Conservation (phyloP, 75 land plant genomes). For the Cunninghamia lanceolata region DNA sequence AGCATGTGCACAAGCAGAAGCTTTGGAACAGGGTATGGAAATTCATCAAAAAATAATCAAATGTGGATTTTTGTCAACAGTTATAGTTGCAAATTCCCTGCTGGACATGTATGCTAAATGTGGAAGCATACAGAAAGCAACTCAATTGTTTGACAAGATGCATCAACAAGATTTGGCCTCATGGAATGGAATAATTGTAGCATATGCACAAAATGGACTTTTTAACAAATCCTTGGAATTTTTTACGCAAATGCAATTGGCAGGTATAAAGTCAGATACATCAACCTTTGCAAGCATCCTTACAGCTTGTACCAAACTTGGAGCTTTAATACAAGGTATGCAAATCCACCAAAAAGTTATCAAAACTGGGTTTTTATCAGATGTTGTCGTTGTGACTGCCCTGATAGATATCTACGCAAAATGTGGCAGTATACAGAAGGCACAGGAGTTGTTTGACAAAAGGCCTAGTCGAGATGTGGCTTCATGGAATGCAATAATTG, state of each 20-base stretch:
- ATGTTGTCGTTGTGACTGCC: neutral
- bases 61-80: neutral
- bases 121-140: neutral
- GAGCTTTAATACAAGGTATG: constrained; percentile 6
- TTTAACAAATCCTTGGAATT: constrained; percentile 11
- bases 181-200: constrained; percentile 11
- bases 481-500: constrained; percentile 10
- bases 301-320: constrained; percentile 5
- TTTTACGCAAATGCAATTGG: constrained; percentile 13
- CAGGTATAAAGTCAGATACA: neutral
- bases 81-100: constrained; percentile 1
- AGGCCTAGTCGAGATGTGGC: neutral
- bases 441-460: neutral
- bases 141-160: neutral
- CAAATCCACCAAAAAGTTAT: constrained; percentile 4
- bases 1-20: neutral
- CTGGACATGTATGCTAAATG: constrained; percentile 16
- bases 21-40: constrained; percentile 11
- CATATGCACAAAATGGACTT: constrained; percentile 9
- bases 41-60: constrained; percentile 12
- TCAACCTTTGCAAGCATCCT: neutral
- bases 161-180: constrained; percentile 5
- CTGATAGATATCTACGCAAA: constrained; percentile 14
- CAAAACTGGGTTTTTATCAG: constrained; percentile 3
- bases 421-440: constrained; percentile 9